Base-by-base conservation (phyloP, 1,284 basidiomycete species). In the Ganoderma leucocontextum region DNA sequence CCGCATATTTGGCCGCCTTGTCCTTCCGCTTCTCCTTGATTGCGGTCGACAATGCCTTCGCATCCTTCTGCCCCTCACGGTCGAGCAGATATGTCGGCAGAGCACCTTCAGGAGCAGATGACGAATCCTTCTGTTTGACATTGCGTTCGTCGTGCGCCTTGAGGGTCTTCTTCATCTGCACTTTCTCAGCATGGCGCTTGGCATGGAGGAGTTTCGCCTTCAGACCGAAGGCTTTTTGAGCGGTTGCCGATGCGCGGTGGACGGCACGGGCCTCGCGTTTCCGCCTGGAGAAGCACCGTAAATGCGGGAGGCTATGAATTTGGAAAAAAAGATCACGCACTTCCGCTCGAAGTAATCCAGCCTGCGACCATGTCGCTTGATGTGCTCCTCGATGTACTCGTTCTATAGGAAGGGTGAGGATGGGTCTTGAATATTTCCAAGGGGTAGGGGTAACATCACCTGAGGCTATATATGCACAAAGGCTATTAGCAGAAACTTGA, bases 11-110 rank as follows among this genome's bases (percentile, higher is more conserved):
- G 35, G 97, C 98, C 1, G 97, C 98, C 84, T 98, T 98, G 85
- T 99, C 98, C 82, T 99, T 99, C 78, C 98, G 90, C 80, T 97
- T 95, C 83, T 99, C 96, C 84, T 99, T 99, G 86, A 99, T 93
- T 15, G 98, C 98, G 49, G 92, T 92, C n/a, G 95, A 97, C 57
- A 99, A 86, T 4, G 97, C 95, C 84, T 99, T 99, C 64, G 98
- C 98, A 76, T 99, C 96, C 82, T 95, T 97, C 83, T 99, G 96
- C 17, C 94, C 94, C 80, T 99, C 97, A 70, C 98, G 91, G 80
- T 99, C 98, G 69, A 99, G 91, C 68, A 99, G 87, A 81, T 97
- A 99, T 1, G 97, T 93, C 19, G 96, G 96, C 55, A 98, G 84
- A 64, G 97, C 97, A 69, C 92, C 95, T 69, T 97, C 95, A 65